phyloP scores from a whole-genome alignment of 2,329 filamentous ascomycete species.

The Gyromitra esculenta region DNA sequence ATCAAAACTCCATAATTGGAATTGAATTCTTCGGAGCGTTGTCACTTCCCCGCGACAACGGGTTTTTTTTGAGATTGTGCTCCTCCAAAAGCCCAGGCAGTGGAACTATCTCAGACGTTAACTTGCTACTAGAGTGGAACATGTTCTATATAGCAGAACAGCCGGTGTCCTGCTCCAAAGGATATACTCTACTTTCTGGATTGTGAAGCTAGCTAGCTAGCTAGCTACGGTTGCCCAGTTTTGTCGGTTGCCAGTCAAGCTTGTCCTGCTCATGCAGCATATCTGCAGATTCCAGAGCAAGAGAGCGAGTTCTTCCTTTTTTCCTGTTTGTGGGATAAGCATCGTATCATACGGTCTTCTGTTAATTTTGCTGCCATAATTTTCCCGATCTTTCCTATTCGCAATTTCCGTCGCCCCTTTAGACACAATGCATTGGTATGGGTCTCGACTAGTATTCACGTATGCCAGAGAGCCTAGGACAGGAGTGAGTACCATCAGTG shows the following conservation, averaged over 20 bases:
- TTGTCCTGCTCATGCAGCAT: constrained; percentile 10
- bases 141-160: neutral
- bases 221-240: neutral
- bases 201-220: constrained; percentile 2
- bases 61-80: constrained; percentile 34
- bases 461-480: neutral
- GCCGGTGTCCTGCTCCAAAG: constrained; percentile 15
- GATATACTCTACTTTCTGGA: neutral
- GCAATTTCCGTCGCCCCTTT: constrained; percentile 18
- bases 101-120: neutral
- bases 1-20: constrained; percentile 25
- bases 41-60: constrained; percentile 39
- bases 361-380: neutral
- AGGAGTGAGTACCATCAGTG: neutral
- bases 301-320: constrained; percentile 10
- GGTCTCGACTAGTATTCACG: neutral
- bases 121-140: neutral
- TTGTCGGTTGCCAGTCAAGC: constrained; percentile 26
- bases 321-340: constrained; percentile 15
- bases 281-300: constrained; percentile 26
- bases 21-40: constrained; percentile 35
- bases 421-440: constrained; percentile 38
- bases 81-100: neutral
- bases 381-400: constrained; percentile 28
- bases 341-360: constrained; percentile 9